A percentile compares a stretch with the other conserved stretches of the same genome.
Evolutionary conservation across 371 early-diverging fungal genomes (phyloP).

Genomic region (Apophysomyces ossiformis): DNA sequence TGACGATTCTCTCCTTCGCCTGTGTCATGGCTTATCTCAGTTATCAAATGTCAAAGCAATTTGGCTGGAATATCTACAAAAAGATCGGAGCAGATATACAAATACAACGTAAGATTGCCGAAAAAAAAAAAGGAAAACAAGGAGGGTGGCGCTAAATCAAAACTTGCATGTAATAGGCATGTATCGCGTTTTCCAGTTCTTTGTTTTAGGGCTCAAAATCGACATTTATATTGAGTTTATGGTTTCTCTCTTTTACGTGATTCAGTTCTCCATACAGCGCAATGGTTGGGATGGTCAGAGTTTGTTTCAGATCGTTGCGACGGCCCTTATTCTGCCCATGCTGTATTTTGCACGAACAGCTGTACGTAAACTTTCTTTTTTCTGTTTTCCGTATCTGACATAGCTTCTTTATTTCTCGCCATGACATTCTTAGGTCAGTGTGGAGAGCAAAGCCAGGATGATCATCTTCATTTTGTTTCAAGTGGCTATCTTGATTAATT

Average conservation of each 20-base stretch:
- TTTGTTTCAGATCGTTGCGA: constrained; percentile 39
- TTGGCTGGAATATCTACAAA: constrained; percentile 90
- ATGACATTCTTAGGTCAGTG: constrained; percentile 33
- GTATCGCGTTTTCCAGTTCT: constrained; percentile 37
- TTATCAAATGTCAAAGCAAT: constrained; percentile 40
- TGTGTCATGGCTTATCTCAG: constrained; percentile 35
- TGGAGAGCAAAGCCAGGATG: constrained; percentile 47
- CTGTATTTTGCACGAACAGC: constrained; percentile 50
- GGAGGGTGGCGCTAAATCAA: neutral
- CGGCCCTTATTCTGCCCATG: constrained; percentile 47
- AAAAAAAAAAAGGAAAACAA: neutral
- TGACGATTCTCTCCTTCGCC: constrained; percentile 35
- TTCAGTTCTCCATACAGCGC: constrained; percentile 23
- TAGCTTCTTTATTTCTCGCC: neutral
- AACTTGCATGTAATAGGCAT: constrained; percentile 28
- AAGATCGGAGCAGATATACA: constrained; percentile 88
- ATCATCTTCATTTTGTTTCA: constrained; percentile 46
- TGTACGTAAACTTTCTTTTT: constrained; percentile 25
- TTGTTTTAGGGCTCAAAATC: constrained; percentile 42
- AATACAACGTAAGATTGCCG: constrained; percentile 63
- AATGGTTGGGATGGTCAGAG: constrained; percentile 34
- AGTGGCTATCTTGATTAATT: constrained; percentile 41
- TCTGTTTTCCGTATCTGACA: neutral
- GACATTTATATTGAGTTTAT: constrained; percentile 43
- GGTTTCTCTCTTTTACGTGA: constrained; percentile 43